phyloP scores from a whole-genome alignment of 441 rosid species.

The Isatis lusitanica region DNA sequence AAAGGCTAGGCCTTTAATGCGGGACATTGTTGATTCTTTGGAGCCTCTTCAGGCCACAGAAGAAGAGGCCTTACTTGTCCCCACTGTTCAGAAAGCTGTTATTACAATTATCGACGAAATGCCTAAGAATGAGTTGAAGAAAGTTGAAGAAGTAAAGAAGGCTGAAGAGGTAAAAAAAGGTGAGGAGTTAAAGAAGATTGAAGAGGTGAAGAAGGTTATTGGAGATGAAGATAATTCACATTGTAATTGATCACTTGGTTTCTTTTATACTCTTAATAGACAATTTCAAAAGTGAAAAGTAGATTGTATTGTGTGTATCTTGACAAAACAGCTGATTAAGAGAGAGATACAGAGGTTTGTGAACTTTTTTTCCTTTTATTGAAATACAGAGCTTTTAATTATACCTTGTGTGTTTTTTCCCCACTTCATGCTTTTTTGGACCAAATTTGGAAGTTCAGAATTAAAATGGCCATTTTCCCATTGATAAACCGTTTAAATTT shows the following conservation, averaged over 20 bases:
- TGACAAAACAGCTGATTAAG: conserved; percentile 8
- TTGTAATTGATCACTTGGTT: conserved; percentile 18
- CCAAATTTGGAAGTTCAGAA: too few species aligned
- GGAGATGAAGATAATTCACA: not conserved
- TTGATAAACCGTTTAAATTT: too few species aligned
- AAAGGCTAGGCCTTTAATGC: conserved; percentile 95
- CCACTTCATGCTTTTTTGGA: too few species aligned
- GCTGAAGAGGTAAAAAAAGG: not conserved
- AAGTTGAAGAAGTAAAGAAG: conserved; percentile 25
- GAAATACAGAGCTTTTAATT: not conserved
- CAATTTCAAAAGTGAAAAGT: conserved; percentile 22
- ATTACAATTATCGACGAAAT: conserved; percentile 50
- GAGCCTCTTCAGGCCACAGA: conserved; percentile 81
- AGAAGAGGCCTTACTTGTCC: conserved; percentile 34
- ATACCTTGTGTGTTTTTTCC: too few species aligned
- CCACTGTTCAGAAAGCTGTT: conserved; percentile 41
- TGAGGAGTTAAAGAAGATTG: conserved; percentile 16
- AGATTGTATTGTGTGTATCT: conserved; percentile 25
- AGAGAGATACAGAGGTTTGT: conserved; percentile 3
- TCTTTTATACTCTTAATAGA: not conserved
- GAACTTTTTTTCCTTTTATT: not conserved
- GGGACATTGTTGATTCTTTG: conserved; percentile 89
- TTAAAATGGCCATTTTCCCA: too few species aligned
- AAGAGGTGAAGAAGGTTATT: not conserved
- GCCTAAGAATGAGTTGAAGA: conserved; percentile 40